These are phyloP conservation scores for Alternaria conjuncta DNA, from an alignment of 2,329 filamentous ascomycete species.

Conservation along the genomic window DNA sequence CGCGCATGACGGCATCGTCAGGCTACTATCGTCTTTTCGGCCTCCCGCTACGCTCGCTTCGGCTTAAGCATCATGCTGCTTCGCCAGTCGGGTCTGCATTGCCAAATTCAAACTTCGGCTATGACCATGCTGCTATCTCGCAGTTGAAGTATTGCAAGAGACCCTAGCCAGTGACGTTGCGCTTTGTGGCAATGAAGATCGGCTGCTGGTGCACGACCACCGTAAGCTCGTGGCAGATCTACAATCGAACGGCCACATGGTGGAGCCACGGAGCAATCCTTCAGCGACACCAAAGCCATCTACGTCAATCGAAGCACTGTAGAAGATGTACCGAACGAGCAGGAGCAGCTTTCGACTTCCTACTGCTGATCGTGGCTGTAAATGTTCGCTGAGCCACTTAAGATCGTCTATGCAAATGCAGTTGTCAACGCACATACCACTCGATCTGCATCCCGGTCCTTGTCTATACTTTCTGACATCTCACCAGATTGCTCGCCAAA, in stretches of 20 bases:
- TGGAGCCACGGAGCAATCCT: slow-evolving; percentile 3
- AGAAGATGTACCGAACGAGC: slow-evolving; percentile 13
- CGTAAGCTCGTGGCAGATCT: slow-evolving; percentile 27
- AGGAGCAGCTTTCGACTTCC: not conserved
- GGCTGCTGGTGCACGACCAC: slow-evolving; percentile 15
- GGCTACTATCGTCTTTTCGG: slow-evolving; percentile 10
- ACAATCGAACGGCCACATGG: slow-evolving; percentile 7
- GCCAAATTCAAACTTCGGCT: slow-evolving; percentile 17
- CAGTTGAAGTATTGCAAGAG: not conserved
- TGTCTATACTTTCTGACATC: not conserved
- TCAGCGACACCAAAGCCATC: slow-evolving; percentile 14
- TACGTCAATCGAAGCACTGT: slow-evolving; percentile 32
- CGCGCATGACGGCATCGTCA: slow-evolving; percentile 32
- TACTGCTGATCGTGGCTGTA: slow-evolving; percentile 6
- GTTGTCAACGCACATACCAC: not conserved
- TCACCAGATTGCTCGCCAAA: not conserved
- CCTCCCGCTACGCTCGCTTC: slow-evolving; percentile 9
- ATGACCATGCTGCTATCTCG: slow-evolving; percentile 1
- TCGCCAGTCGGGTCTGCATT: slow-evolving; percentile 7
- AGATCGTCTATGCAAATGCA: not conserved
- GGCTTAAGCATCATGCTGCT: slow-evolving; percentile 11
- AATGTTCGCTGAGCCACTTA: slow-evolving; percentile 1
- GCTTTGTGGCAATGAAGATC: slow-evolving; percentile 21
- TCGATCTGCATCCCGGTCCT: slow-evolving; percentile 1
- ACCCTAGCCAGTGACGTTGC: slow-evolving; percentile 22